Evolutionary conservation across 345 rosid species (phyloP), one percentile per base, ranked within the genome.

Genomic region (Adansonia digitata): DNA sequence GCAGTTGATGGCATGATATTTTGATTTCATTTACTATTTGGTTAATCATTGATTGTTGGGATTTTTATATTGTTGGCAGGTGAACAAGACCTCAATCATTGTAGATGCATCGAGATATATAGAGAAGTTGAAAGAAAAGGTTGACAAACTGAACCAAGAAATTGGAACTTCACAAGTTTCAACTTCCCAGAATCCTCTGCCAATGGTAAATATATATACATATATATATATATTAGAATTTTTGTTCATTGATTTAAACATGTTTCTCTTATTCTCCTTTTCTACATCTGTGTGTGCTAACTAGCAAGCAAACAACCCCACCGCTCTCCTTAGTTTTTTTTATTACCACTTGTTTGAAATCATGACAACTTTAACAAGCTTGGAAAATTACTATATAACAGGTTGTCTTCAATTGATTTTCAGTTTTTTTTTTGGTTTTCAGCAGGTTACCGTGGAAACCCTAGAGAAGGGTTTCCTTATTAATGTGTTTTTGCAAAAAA

Each of bases 381-480:
- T 48, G 53, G 20, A n/a, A 48, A 15, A 1, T n/a, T 48, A 1
- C 20, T 17, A 48, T 48, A 48, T 15, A 5, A 18, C 8, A 26
- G 55, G 43, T 0, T 61, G 8, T 11, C 5, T 31, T 60, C 17
- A 31, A n/a, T n/a, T n/a, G n/a, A 5, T 15, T 72, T 72, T 27
- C 24, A 29, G 7, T 1, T 37, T 20, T 35, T 39, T 60, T 5
- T 51, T 29, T 27, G n/a, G 39, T 59, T 39, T 65, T 53, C 71
- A 78, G 80, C 85, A 85, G 80, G 90, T 89, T 45, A 69, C 73
- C 0, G 93, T 89, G 74, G 89, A 89, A 89, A 78, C 88, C 75
- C 83, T 83, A 75, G 87, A 85, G 46, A 87, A 57, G 53, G 88
- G 89, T 34, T 87, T 89, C 74, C 81, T 85, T 20, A 87, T 89